Conservation (phyloP, 306 rosid species). For the Cyamopsis tetragonoloba region DNA sequence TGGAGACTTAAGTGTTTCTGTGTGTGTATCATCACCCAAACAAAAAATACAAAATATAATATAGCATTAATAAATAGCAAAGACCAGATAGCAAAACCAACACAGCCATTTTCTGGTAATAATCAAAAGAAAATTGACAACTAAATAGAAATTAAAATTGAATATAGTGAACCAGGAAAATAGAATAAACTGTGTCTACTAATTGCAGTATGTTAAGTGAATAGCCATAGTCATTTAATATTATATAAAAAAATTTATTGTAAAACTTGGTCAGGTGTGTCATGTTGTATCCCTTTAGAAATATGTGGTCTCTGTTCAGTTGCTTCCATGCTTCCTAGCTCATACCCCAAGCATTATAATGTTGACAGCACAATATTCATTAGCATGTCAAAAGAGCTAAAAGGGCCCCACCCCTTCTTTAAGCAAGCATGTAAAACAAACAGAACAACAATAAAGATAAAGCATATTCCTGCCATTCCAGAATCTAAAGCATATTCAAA, state of each 20-base stretch:
- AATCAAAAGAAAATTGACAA: background rate
- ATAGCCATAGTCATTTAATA: background rate
- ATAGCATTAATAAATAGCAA: background rate
- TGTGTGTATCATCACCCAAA: background rate
- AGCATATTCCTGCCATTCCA: constrained; percentile 10
- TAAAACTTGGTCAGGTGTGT: background rate
- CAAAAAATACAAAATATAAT: background rate
- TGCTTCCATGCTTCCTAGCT: background rate
- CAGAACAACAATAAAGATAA: background rate
- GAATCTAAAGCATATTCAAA: constrained; percentile 7
- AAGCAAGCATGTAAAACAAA: constrained; percentile 2
- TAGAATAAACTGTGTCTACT: background rate
- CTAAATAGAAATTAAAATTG: background rate
- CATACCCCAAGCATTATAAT: background rate
- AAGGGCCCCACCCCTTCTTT: background rate
- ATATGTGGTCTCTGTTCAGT: background rate
- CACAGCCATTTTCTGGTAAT: background rate
- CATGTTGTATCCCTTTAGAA: background rate
- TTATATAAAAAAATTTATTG: background rate
- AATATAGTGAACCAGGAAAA: background rate
- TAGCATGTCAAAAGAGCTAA: background rate
- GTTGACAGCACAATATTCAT: background rate
- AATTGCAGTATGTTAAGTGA: background rate
- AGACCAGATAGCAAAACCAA: background rate
- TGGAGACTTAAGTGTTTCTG: background rate